Percentiles rank a stretch among this genome's conserved stretches.
These are phyloP conservation scores for Meyerozyma guilliermondii DNA, from an alignment of 1,139 yeast genomes.

Conservation along the genomic window DNA sequence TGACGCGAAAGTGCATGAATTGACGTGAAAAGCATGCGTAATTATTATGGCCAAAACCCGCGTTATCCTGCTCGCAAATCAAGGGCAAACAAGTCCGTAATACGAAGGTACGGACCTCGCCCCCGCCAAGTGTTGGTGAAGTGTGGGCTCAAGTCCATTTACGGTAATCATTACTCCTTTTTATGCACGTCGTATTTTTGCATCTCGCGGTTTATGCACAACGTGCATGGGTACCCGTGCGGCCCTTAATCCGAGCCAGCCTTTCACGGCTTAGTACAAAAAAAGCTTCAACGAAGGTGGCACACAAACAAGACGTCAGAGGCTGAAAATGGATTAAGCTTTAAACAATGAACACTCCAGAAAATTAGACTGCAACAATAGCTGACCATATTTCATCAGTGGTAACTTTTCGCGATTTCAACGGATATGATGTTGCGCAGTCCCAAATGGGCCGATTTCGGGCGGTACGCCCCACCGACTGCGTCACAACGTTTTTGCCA, in stretches of 20 bases:
- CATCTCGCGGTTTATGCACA: neutral
- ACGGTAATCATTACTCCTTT: neutral
- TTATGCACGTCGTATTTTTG: neutral
- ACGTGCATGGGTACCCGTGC: neutral
- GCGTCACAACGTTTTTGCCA: neutral
- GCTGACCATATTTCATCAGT: neutral
- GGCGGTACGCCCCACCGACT: neutral
- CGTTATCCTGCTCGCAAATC: too few relatives aligned
- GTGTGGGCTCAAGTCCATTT: neutral
- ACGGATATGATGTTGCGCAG: too few relatives aligned
- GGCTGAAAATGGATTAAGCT: too few relatives aligned
- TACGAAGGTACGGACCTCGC: too few relatives aligned
- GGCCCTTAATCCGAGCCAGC: neutral
- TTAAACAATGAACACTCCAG: too few relatives aligned
- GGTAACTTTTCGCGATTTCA: too few relatives aligned
- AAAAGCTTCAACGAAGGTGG: too few relatives aligned
- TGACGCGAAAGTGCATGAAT: too few relatives aligned
- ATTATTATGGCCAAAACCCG: too few relatives aligned
- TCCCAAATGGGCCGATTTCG: too few relatives aligned
- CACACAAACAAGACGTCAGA: neutral
- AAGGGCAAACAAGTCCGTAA: too few relatives aligned
- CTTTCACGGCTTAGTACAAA: neutral
- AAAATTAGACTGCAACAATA: neutral
- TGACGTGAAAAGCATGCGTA: too few relatives aligned
- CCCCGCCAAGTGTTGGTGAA: neutral